phyloP scores from a whole-genome alignment of 2,329 filamentous ascomycete genomes.

The Ophiostoma montium region DNA sequence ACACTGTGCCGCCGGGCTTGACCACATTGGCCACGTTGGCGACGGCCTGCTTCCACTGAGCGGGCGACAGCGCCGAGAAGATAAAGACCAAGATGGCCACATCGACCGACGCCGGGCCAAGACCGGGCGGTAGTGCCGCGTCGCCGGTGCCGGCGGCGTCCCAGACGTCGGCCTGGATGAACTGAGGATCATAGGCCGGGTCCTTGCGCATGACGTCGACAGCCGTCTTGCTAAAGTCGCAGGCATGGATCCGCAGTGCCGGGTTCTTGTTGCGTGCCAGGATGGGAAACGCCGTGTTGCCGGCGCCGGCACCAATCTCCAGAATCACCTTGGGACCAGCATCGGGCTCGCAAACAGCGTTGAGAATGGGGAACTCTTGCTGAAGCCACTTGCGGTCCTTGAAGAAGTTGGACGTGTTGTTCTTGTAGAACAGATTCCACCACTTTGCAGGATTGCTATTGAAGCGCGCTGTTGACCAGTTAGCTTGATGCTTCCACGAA shows the following conservation, averaged over 20 bases:
- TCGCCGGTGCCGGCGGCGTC: conserved; percentile 50
- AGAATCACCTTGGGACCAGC: conserved; percentile 59
- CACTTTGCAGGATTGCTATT: conserved; percentile 84
- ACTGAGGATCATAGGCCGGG: conserved; percentile 51
- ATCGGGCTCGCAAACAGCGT: conserved; percentile 54
- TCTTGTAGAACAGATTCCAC: conserved; percentile 98
- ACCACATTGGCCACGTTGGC: conserved; percentile 68
- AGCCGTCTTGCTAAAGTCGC: conserved; percentile 90
- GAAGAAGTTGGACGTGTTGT: conserved; percentile 96
- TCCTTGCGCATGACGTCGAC: conserved; percentile 82
- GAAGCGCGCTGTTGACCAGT: conserved; percentile 49
- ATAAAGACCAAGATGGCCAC: conserved; percentile 93
- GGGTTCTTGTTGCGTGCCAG: conserved; percentile 72
- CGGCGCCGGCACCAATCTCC: conserved; percentile 88
- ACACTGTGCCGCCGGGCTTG: conserved; percentile 82
- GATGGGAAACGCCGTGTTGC: conserved; percentile 92
- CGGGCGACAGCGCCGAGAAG: conserved; percentile 78
- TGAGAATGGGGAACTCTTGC: conserved; percentile 88
- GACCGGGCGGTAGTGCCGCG: conserved; percentile 57
- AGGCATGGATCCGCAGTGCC: conserved; percentile 73
- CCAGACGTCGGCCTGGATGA: conserved; percentile 88
- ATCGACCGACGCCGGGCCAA: conserved; percentile 70
- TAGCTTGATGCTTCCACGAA: conserved; percentile 2
- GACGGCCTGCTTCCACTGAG: conserved; percentile 73
- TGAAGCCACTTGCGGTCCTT: conserved; percentile 96